These are phyloP conservation scores for Leptographium wingfieldii DNA, from an alignment of 2,329 filamentous ascomycete genomes.

Conservation along the genomic window DNA sequence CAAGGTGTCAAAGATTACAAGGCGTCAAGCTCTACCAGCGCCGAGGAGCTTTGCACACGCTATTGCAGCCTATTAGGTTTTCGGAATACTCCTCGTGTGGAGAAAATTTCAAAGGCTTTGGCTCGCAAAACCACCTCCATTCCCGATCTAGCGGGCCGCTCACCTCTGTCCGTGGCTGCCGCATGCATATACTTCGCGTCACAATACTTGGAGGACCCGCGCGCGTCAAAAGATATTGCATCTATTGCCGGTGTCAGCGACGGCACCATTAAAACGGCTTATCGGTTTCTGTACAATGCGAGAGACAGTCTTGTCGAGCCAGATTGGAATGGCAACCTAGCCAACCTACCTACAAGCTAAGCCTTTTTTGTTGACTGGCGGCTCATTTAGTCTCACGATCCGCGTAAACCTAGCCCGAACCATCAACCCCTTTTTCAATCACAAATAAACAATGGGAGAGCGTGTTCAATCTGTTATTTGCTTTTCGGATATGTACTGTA, in stretches of 20 bases:
- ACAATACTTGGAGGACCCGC: slow-evolving; percentile 67
- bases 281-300: slow-evolving; percentile 72
- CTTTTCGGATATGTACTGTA: no score
- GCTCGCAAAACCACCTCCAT: slow-evolving; percentile 66
- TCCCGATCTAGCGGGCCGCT: slow-evolving; percentile 78
- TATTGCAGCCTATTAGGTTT: slow-evolving; percentile 76
- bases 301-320: slow-evolving; percentile 46
- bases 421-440: background rate
- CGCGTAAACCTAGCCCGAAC: background rate
- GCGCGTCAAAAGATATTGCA: slow-evolving; percentile 77
- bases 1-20: slow-evolving; percentile 53
- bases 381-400: background rate
- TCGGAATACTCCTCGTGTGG: slow-evolving; percentile 58
- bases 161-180: slow-evolving; percentile 83
- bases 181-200: slow-evolving; percentile 96
- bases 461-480: background rate
- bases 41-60: slow-evolving; percentile 74
- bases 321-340: slow-evolving; percentile 45
- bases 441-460: background rate
- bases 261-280: slow-evolving; percentile 90
- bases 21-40: slow-evolving; percentile 63
- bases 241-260: slow-evolving; percentile 81
- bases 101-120: slow-evolving; percentile 67
- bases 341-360: slow-evolving; percentile 52
- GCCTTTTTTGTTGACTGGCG: background rate